Evolutionary conservation across 495 filamentous ascomycete species (phyloP).

Genomic region (Cercophora samala): DNA sequence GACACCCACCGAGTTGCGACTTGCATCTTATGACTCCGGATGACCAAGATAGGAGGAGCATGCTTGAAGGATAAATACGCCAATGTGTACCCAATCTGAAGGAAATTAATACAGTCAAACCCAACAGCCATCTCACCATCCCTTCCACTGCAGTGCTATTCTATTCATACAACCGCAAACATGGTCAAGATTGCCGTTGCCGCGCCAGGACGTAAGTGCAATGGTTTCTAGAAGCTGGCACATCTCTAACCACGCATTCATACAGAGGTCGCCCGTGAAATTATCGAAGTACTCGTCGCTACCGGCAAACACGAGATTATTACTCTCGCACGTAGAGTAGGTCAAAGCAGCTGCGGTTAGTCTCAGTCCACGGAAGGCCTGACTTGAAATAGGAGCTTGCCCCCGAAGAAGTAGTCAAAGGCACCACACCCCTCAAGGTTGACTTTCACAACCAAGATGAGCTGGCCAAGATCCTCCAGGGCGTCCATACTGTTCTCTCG

Average conservation of each 20-base stretch:
- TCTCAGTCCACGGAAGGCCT: neutral
- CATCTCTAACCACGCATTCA: neutral
- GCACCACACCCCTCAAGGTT: constrained; percentile 38
- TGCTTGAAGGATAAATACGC: neutral
- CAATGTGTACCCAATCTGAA: neutral
- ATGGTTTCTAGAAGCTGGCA: neutral
- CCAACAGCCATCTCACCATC: too few species aligned
- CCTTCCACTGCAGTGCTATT: too few species aligned
- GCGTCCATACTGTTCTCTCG: constrained; percentile 54
- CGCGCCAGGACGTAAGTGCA: constrained; percentile 48
- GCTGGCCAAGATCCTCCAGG: constrained; percentile 41
- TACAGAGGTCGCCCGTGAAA: constrained; percentile 51
- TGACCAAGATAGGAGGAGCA: neutral
- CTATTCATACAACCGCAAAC: constrained; percentile 6
- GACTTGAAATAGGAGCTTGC: constrained; percentile 13
- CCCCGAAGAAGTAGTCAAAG: constrained; percentile 16
- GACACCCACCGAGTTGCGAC: neutral
- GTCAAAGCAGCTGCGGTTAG: neutral
- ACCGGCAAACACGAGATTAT: constrained; percentile 51
- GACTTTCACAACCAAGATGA: constrained; percentile 43
- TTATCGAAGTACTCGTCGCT: constrained; percentile 52
- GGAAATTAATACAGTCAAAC: neutral
- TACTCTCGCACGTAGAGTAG: constrained; percentile 42
- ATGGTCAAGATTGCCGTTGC: constrained; percentile 58
- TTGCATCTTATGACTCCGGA: neutral